These are phyloP conservation scores for Chalciporus pseudorubinellus DNA, from an alignment of 768 basidiomycete species.

Conservation along the genomic window DNA sequence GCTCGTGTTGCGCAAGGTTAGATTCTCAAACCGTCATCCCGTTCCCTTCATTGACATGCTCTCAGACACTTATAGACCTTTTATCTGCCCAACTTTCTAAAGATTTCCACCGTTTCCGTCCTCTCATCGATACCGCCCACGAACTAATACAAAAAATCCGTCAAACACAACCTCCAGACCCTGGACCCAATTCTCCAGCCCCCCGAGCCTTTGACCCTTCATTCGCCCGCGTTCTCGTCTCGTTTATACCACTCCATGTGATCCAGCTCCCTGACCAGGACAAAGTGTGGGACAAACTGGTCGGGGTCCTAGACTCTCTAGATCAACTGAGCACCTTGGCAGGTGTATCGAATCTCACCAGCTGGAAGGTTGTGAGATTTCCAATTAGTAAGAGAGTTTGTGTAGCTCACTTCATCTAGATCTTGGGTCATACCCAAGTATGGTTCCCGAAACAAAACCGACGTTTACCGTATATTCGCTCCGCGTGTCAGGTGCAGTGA, in stretches of 20 bases:
- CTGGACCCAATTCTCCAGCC: slow-evolving; percentile 45
- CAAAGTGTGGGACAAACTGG: slow-evolving; percentile 51
- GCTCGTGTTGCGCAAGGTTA: slow-evolving; percentile 58
- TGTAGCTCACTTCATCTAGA: slow-evolving; percentile 27
- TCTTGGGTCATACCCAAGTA: slow-evolving; percentile 48
- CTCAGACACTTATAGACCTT: slow-evolving; percentile 27
- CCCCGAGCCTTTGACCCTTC: slow-evolving; percentile 61
- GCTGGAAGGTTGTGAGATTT: slow-evolving; percentile 51
- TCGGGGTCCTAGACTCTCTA: slow-evolving; percentile 52
- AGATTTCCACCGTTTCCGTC: slow-evolving; percentile 21
- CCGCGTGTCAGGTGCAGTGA: slow-evolving; percentile 54
- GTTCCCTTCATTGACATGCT: slow-evolving; percentile 4
- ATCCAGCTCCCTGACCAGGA: slow-evolving; percentile 49
- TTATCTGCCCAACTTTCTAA: slow-evolving; percentile 25
- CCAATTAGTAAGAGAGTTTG: not conserved
- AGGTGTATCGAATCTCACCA: slow-evolving; percentile 41
- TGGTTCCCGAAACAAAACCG: slow-evolving; percentile 44
- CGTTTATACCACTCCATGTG: slow-evolving; percentile 66
- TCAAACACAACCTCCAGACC: slow-evolving; percentile 35
- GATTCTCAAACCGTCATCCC: not conserved
- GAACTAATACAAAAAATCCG: slow-evolving; percentile 13
- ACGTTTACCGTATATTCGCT: slow-evolving; percentile 58
- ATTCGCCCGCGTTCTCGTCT: slow-evolving; percentile 63
- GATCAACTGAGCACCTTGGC: slow-evolving; percentile 51
- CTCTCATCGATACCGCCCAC: slow-evolving; percentile 20